Percentiles rank a stretch among this genome's conserved stretches.
phyloP scores from a whole-genome alignment of 371 early-diverging fungal genomes.

The Mortierella sp. region DNA sequence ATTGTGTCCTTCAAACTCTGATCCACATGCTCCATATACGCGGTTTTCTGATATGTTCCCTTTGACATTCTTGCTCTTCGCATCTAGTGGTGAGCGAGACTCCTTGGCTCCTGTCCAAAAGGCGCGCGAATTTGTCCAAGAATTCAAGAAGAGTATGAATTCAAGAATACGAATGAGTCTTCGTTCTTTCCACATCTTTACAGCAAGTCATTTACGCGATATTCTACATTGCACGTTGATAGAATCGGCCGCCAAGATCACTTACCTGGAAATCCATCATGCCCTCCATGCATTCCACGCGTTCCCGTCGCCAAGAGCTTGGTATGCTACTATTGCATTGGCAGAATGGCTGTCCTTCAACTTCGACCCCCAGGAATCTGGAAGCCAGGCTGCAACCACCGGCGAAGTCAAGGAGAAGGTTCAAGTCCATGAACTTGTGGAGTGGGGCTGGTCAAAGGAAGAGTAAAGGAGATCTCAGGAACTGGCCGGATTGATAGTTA shows the following conservation, averaged over 20 bases:
- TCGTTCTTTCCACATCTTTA: background rate
- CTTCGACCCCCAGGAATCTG: constrained; percentile 14
- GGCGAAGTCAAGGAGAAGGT: constrained; percentile 1
- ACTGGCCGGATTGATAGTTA: too few species aligned
- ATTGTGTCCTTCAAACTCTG: background rate
- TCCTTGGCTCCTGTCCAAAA: constrained; percentile 19
- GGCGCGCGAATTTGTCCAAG: constrained; percentile 49
- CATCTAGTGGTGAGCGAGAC: constrained; percentile 47
- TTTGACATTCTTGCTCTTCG: background rate
- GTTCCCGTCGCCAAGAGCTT: constrained; percentile 48
- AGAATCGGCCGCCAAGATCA: constrained; percentile 28
- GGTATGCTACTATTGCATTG: constrained; percentile 43
- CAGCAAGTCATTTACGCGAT: too few species aligned
- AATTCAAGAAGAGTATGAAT: constrained; percentile 25
- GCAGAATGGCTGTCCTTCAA: constrained; percentile 47
- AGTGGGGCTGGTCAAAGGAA: constrained; percentile 28
- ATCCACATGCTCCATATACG: background rate
- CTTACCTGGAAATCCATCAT: constrained; percentile 35
- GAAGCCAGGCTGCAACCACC: background rate
- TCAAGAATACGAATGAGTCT: background rate
- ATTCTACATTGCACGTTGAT: background rate
- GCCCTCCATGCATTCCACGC: constrained; percentile 46
- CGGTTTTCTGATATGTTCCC: background rate
- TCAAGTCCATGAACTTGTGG: constrained; percentile 36
- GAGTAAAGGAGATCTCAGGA: background rate